These are phyloP conservation scores for Isabelozyma heimii DNA, from an alignment of 805 yeast species.

Conservation along the genomic window DNA sequence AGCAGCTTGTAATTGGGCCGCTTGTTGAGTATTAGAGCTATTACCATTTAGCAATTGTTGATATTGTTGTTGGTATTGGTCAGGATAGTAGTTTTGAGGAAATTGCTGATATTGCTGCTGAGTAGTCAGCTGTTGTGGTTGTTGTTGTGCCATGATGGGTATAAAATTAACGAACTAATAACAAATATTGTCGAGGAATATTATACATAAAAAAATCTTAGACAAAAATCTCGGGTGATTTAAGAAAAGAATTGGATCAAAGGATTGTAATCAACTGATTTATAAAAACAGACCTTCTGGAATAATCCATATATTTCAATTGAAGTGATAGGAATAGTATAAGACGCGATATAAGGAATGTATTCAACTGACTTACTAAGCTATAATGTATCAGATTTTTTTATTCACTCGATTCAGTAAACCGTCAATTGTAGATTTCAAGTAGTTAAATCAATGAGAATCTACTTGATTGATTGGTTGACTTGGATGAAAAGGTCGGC, in stretches of 20 bases:
- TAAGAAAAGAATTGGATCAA: slow-evolving; percentile 19
- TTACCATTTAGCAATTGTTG: slow-evolving; percentile 5
- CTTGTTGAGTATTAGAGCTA: slow-evolving; percentile 3
- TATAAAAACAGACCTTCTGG: no score
- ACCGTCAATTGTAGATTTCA: neutral
- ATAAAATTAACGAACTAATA: slow-evolving; percentile 10
- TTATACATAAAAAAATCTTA: neutral
- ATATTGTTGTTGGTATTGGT: slow-evolving; percentile 16
- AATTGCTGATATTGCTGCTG: slow-evolving; percentile 9
- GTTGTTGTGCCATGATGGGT: slow-evolving; percentile 2
- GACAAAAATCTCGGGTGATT: slow-evolving; percentile 16
- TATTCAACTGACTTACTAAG: no score
- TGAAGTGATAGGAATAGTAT: no score
- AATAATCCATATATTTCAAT: no score
- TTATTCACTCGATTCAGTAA: no score
- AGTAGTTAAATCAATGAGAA: neutral
- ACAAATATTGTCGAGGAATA: slow-evolving; percentile 6
- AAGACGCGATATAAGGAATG: no score
- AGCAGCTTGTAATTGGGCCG: slow-evolving; percentile 6
- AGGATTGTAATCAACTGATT: neutral
- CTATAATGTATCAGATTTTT: no score
- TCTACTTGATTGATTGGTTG: neutral
- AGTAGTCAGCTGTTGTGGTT: slow-evolving; percentile 12
- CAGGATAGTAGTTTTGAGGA: slow-evolving; percentile 8
- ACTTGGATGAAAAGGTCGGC: neutral